phyloP scores from a whole-genome alignment of 192 early-diverging fungal genomes.

The Haplosporangium gracile region DNA sequence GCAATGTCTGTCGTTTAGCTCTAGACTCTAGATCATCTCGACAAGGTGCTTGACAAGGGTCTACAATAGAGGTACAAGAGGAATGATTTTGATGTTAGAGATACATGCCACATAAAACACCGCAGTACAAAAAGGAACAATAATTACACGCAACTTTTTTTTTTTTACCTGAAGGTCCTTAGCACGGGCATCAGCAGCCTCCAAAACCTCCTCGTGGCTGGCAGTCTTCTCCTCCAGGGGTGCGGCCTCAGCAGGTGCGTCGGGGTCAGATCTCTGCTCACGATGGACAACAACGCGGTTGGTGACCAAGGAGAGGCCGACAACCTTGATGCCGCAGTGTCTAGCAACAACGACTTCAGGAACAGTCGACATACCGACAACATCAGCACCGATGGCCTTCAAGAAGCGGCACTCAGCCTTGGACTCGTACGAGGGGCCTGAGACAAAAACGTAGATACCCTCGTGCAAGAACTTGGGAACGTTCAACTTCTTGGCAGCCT shows the following conservation, averaged over 20 bases:
- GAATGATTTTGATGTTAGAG: not conserved
- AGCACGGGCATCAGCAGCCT: slow-evolving; percentile 64
- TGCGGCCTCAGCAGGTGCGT: slow-evolving; percentile 43
- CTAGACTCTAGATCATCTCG: slow-evolving; percentile 56
- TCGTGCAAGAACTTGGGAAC: slow-evolving; percentile 73
- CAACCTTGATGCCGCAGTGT: slow-evolving; percentile 84
- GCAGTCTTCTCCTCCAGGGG: slow-evolving; percentile 61
- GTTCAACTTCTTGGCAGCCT: slow-evolving; percentile 65
- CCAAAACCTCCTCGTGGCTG: slow-evolving; percentile 81
- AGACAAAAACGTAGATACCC: slow-evolving; percentile 84
- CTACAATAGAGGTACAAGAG: slow-evolving; percentile 8
- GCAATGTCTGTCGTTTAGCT: not conserved
- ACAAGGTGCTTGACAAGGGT: slow-evolving; percentile 53
- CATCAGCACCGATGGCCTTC: slow-evolving; percentile 78
- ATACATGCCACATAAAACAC: not conserved
- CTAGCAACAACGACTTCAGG: slow-evolving; percentile 91
- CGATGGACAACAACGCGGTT: slow-evolving; percentile 68
- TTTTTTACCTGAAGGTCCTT: slow-evolving; percentile 67
- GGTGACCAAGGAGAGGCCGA: slow-evolving; percentile 87
- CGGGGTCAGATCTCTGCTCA: slow-evolving; percentile 61
- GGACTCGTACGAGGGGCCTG: slow-evolving; percentile 95
- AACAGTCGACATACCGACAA: slow-evolving; percentile 90
- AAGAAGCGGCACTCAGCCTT: slow-evolving; percentile 85
- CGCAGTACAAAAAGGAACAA: not conserved
- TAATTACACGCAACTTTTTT: not conserved